These are phyloP conservation scores for Backusella psychrophila DNA, from an alignment of 192 early-diverging fungal species.

Conservation along the genomic window DNA sequence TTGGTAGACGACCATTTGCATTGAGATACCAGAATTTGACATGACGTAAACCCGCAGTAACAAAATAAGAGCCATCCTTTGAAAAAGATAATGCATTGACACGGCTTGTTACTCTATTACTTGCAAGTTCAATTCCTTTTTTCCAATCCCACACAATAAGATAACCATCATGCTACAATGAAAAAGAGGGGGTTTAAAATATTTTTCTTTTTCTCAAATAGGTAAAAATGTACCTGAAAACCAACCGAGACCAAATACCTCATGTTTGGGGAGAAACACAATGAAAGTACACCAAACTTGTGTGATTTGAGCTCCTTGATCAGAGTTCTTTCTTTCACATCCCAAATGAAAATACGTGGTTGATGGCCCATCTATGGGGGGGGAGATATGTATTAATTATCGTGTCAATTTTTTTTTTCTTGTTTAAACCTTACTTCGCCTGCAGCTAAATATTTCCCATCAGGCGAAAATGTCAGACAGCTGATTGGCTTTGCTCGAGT, in stretches of 20 bases:
- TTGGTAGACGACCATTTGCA: slow-evolving; percentile 33
- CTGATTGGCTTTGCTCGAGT: slow-evolving; percentile 61
- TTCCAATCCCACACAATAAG: slow-evolving; percentile 82
- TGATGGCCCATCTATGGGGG: slow-evolving; percentile 67
- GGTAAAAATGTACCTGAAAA: slow-evolving; percentile 51
- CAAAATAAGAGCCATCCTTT: slow-evolving; percentile 61
- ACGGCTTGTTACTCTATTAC: slow-evolving; percentile 61
- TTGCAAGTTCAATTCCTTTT: slow-evolving; percentile 57
- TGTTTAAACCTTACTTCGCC: slow-evolving; percentile 58
- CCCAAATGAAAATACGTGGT: slow-evolving; percentile 74
- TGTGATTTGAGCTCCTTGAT: slow-evolving; percentile 68
- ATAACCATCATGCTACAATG: slow-evolving; percentile 73
- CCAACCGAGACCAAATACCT: slow-evolving; percentile 72
- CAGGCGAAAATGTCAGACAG: slow-evolving; percentile 70
- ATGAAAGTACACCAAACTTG: slow-evolving; percentile 71
- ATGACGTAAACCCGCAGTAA: slow-evolving; percentile 76
- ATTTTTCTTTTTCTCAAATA: background rate
- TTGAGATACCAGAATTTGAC: slow-evolving; percentile 82
- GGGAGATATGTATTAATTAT: background rate
- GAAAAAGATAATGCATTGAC: slow-evolving; percentile 65
- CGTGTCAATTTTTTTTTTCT: background rate
- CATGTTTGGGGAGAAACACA: slow-evolving; percentile 72
- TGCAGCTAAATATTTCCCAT: slow-evolving; percentile 70
- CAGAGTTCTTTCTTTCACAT: slow-evolving; percentile 48
- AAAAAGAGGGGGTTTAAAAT: slow-evolving; percentile 7